Conservation (phyloP, 2,329 filamentous ascomycete genomes). For the Monilinia laxa region DNA sequence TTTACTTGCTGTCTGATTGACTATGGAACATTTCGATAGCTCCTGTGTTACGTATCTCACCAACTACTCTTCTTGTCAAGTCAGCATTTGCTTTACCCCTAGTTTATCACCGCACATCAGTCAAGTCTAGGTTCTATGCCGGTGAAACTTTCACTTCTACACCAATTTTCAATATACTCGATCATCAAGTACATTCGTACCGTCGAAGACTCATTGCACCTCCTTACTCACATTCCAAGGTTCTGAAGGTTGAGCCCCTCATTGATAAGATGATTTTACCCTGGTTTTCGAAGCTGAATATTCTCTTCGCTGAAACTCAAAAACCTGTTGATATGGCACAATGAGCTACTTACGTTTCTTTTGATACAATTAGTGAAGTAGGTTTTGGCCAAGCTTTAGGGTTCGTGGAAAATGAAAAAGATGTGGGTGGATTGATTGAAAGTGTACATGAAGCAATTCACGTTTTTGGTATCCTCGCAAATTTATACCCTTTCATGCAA, state of each 20-base stretch:
- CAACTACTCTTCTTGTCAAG: constrained; percentile 53
- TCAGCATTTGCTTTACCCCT: constrained; percentile 55
- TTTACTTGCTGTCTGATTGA: neutral
- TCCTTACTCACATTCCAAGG: constrained; percentile 54
- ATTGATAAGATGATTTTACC: constrained; percentile 51
- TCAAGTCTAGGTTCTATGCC: constrained; percentile 60
- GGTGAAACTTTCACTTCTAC: constrained; percentile 57
- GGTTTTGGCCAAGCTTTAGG: constrained; percentile 57
- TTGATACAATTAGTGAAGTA: constrained; percentile 57
- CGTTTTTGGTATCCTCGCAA: constrained; percentile 40
- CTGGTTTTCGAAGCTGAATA: constrained; percentile 51
- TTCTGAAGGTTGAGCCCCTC: constrained; percentile 58
- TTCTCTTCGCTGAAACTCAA: constrained; percentile 47
- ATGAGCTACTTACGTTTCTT: constrained; percentile 52
- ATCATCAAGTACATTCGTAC: constrained; percentile 50
- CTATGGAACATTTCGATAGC: constrained; percentile 39
- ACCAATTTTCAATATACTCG: constrained; percentile 57
- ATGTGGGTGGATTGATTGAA: constrained; percentile 54
- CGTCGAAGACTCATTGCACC: constrained; percentile 55
- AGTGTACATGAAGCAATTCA: constrained; percentile 48
- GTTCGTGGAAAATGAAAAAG: constrained; percentile 52
- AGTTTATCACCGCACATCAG: constrained; percentile 55
- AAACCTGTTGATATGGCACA: constrained; percentile 53
- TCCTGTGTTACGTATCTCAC: constrained; percentile 53
- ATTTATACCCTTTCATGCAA: constrained; percentile 53